Evolutionary conservation across 1,284 basidiomycete genomes (phyloP).

Genomic region (Erythrobasidium hasegawianum): DNA sequence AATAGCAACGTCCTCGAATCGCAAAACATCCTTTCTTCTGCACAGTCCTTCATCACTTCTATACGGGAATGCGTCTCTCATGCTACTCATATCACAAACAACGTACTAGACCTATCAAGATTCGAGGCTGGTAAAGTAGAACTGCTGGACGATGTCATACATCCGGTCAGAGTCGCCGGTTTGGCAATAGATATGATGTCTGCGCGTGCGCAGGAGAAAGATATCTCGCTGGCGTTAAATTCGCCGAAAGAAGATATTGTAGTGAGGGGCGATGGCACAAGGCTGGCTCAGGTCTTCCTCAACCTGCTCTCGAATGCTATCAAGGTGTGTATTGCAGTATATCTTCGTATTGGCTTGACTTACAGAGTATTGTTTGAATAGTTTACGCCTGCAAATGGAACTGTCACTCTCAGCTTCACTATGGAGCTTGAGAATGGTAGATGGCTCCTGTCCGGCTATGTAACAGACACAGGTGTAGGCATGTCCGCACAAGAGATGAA

Average conservation of each 20-base stretch:
- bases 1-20: constrained; percentile 1
- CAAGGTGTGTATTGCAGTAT: too few relatives aligned
- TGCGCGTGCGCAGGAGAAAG: constrained; percentile 36
- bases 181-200: constrained; percentile 33
- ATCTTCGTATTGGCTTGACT: too few relatives aligned
- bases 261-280: constrained; percentile 28
- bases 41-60: constrained; percentile 29
- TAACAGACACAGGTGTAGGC: constrained; percentile 41
- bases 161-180: constrained; percentile 24
- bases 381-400: constrained; percentile 25
- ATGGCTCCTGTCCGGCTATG: constrained; percentile 15
- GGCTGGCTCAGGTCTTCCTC: constrained; percentile 32
- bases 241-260: constrained; percentile 27
- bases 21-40: constrained; percentile 17
- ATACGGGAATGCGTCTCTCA: constrained; percentile 32
- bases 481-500: constrained; percentile 39
- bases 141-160: constrained; percentile 24
- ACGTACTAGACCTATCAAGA: constrained; percentile 25
- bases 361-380: too few relatives aligned
- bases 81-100: constrained; percentile 31
- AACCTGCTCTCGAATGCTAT: constrained; percentile 36
- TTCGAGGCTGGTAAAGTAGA: constrained; percentile 34
- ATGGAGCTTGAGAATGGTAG: neutral
- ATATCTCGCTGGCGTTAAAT: constrained; percentile 36
- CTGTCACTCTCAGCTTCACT: constrained; percentile 17